Conservation (phyloP, 176 grass and related monocot species). For the Elaeis guineensis region DNA sequence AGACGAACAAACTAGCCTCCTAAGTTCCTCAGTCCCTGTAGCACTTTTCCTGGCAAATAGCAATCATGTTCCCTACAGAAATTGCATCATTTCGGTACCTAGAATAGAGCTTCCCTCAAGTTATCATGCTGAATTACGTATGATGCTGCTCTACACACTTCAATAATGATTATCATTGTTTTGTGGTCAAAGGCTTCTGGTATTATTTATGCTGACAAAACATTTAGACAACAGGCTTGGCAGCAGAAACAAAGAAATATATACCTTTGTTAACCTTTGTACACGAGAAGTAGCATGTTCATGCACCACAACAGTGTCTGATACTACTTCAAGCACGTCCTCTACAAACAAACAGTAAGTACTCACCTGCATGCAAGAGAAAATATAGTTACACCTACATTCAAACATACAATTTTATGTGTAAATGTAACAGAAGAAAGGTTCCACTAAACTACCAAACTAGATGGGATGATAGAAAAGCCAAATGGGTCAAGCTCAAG, state of each 20-base stretch:
- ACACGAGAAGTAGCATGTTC: conserved; percentile 69
- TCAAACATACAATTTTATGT: not conserved
- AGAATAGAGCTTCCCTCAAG: no score
- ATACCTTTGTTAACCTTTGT: conserved; percentile 89
- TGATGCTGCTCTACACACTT: no score
- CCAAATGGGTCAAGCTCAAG: conserved; percentile 94
- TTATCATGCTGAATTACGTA: no score
- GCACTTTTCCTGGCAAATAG: no score
- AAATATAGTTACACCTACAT: conserved; percentile 8
- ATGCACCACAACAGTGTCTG: conserved; percentile 72
- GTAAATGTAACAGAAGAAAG: not conserved
- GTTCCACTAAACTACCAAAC: conserved; percentile 46
- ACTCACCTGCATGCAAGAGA: conserved; percentile 51
- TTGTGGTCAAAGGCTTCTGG: no score
- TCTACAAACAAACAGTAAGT: conserved; percentile 78
- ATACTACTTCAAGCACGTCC: conserved; percentile 72
- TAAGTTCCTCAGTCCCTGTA: no score
- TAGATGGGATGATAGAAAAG: conserved; percentile 67
- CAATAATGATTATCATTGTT: no score
- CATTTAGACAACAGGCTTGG: not conserved
- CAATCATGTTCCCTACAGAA: no score
- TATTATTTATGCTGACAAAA: not conserved
- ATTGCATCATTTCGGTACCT: no score
- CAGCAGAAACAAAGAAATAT: conserved; percentile 16
- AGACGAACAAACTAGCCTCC: no score